Evolutionary conservation across 129 eudicot species (phyloP).

Genomic region (Dittrichia graveolens): DNA sequence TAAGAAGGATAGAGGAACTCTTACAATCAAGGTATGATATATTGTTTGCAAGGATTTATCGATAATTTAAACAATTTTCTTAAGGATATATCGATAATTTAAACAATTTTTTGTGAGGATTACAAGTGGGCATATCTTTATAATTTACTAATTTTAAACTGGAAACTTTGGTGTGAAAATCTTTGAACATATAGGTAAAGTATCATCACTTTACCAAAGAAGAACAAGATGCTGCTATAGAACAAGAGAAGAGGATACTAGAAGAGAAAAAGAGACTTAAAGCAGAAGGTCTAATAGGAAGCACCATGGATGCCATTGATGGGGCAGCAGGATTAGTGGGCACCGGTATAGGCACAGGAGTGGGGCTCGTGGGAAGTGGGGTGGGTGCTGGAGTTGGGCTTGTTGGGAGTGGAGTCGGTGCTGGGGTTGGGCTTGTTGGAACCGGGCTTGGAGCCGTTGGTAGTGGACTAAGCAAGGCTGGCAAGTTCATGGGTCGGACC

Average conservation of each 20-base stretch:
- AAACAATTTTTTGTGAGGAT: no score
- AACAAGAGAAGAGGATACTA: constrained; percentile 73
- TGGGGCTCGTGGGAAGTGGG: constrained; percentile 43
- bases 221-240: constrained; percentile 92
- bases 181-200: constrained; percentile 44
- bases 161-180: background rate
- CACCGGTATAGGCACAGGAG: constrained; percentile 43
- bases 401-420: constrained; percentile 65
- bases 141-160: background rate
- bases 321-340: constrained; percentile 59
- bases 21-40: constrained; percentile 68
- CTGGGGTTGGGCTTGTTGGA: constrained; percentile 75
- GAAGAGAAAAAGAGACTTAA: constrained; percentile 88
- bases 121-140: background rate
- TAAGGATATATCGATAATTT: no score
- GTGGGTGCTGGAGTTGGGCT: constrained; percentile 49
- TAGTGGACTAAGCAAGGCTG: constrained; percentile 88
- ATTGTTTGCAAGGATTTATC: no score
- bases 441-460: constrained; percentile 76
- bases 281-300: constrained; percentile 83
- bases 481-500: constrained; percentile 91
- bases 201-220: constrained; percentile 84
- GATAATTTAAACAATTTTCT: no score
- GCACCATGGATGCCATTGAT: constrained; percentile 97
- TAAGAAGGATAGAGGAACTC: constrained; percentile 94